Base-by-base conservation (phyloP, 1,284 basidiomycete genomes). In the Rhodotorula sp. region DNA sequence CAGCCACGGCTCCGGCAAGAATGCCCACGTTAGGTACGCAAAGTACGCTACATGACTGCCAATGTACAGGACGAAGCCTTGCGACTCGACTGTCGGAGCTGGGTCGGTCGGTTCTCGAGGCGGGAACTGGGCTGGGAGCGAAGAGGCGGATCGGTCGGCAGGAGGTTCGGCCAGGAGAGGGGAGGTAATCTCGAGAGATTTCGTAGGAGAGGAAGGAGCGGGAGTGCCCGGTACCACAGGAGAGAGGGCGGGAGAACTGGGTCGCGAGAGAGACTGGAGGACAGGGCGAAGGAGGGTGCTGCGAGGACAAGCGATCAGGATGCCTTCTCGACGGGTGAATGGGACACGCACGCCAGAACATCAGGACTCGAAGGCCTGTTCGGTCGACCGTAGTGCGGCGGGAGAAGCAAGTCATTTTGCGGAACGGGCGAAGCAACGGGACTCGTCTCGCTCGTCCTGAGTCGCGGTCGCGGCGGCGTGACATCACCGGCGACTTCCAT, bases 21-120 rank as follows among this genome's bases (percentile, higher is more conserved):
- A 68, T 4, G 73, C 68, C 77, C 77, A 78, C 2, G 69, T 46
- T 31, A 78, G 67, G 59, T 74, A 77, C 13, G 62, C 47, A 18
- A 54, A 30, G 61, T 64, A 75, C 8, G 68, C 62, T 20, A 76
- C 62, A 15, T 65, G 30, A 15, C 70, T 73, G 1, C 67, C 67
- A n/a, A 75, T 55, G 68, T 77, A 78, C 18, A 78, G 68, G 7
- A 77, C 69, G 61, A 77, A 76, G 0, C 77, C 77, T 47, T 74
- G 70, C 20, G 65, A 68, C 54, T 75, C 73, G 44, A 69, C 67
- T 4, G 73, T 70, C 48, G 73, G 73, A 18, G 59, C 71, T 7
- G 71, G 73, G 24, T 75, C 73, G 26, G 66, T 66, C 16, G 70
- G 59, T 15, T 47, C 53, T 26, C 73, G 67, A 2, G 73, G 73